phyloP scores from a whole-genome alignment of 768 basidiomycete species.

The Imleria badia region DNA sequence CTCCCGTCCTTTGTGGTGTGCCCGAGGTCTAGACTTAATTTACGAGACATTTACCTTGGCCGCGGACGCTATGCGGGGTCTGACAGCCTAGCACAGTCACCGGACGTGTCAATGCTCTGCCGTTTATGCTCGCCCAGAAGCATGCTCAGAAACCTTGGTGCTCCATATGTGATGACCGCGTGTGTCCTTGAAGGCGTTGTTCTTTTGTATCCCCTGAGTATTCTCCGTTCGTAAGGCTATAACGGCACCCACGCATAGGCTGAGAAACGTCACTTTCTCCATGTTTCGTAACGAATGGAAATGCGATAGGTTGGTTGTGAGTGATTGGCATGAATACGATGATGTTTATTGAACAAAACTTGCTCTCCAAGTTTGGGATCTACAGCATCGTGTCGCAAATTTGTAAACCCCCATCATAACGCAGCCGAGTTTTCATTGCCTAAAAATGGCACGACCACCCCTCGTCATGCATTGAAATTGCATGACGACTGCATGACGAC shows the following conservation, averaged over 20 bases:
- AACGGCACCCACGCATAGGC: constrained; percentile 74
- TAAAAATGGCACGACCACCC: no score
- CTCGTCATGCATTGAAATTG: no score
- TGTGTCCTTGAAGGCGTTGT: constrained; percentile 34
- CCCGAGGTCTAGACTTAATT: no score
- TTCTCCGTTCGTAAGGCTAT: constrained; percentile 41
- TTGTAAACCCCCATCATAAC: no score
- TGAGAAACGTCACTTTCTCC: constrained; percentile 59
- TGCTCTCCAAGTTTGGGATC: constrained; percentile 54
- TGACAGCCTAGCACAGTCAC: constrained; percentile 36
- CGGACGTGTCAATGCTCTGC: no score
- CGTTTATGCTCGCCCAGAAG: constrained; percentile 58
- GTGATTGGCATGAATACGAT: constrained; percentile 60
- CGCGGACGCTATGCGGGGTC: no score
- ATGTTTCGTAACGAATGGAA: constrained; percentile 75
- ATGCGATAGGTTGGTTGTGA: constrained; percentile 71
- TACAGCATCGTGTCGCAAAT: constrained; percentile 50
- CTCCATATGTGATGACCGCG: constrained; percentile 63
- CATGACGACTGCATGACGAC: no score
- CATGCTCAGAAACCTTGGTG: constrained; percentile 53
- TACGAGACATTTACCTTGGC: no score
- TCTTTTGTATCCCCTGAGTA: background rate
- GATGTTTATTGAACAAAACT: background rate
- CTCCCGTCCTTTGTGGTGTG: no score
- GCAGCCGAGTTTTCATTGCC: no score